Evolutionary conservation across 2,329 filamentous ascomycete species (phyloP).

Genomic region (Pyrenophora teres): DNA sequence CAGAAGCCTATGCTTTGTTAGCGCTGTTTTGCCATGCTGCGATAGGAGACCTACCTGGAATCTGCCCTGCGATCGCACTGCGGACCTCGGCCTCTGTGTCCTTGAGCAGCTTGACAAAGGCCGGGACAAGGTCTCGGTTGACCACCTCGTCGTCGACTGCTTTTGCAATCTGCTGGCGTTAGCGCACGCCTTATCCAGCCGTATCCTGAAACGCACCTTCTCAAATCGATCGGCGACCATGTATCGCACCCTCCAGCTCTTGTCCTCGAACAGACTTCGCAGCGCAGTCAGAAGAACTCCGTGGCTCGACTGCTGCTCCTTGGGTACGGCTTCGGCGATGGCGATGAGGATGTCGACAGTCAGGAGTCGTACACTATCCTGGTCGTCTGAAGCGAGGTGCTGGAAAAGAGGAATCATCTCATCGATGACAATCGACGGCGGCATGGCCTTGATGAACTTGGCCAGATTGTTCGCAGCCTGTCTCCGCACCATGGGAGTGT

Average conservation of each 20-base stretch:
- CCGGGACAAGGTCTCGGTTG: slow-evolving; percentile 88
- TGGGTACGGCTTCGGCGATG: slow-evolving; percentile 95
- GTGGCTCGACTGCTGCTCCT: slow-evolving; percentile 96
- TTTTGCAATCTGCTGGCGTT: slow-evolving; percentile 78
- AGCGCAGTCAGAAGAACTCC: slow-evolving; percentile 89
- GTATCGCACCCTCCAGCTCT: slow-evolving; percentile 98
- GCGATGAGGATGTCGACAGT: slow-evolving; percentile 96
- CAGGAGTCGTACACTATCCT: slow-evolving; percentile 93
- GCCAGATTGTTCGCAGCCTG: slow-evolving; percentile 95
- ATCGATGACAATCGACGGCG: slow-evolving; percentile 85
- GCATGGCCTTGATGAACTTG: slow-evolving; percentile 98
- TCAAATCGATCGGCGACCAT: slow-evolving; percentile 99
- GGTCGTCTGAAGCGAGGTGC: slow-evolving; percentile 93
- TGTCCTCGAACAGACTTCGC: slow-evolving; percentile 94
- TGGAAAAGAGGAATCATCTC: slow-evolving; percentile 99
- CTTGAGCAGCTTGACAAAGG: slow-evolving; percentile 96
- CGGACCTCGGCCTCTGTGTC: slow-evolving; percentile 97
- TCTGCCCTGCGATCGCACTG: slow-evolving; percentile 95
- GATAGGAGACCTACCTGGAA: slow-evolving; percentile 65
- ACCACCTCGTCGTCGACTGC: slow-evolving; percentile 97
- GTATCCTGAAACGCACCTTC: slow-evolving; percentile 64
- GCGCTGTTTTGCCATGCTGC: slow-evolving; percentile 15
- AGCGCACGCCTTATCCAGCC: slow-evolving; percentile 29
- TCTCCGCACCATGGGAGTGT: slow-evolving; percentile 98
- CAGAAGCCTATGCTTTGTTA: slow-evolving; percentile 74